A percentile compares a stretch with the other conserved stretches of the same genome.
Evolutionary conservation across 805 yeast species (phyloP).

Genomic region (Candida gorgasii): DNA sequence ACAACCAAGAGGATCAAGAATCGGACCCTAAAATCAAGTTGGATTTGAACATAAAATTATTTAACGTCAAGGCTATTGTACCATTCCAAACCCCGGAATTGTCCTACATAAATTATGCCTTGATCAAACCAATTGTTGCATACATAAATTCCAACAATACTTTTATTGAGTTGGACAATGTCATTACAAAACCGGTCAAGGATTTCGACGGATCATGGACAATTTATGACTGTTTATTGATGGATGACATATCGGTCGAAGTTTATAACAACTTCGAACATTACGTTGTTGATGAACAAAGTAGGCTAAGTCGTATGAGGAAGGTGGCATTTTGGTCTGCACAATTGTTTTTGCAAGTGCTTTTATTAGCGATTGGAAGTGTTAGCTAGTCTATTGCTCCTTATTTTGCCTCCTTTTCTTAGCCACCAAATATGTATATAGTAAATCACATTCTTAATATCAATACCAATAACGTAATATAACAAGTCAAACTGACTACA

Average conservation of each 20-base stretch:
- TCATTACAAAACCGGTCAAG: constrained; percentile 70
- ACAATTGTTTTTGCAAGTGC: constrained; percentile 77
- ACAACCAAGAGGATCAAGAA: not conserved
- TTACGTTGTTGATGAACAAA: constrained; percentile 86
- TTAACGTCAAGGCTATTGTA: constrained; percentile 84
- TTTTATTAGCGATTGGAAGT: constrained; percentile 78
- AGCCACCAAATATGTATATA: too few species aligned
- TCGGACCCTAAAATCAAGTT: constrained; percentile 57
- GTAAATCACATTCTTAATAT: constrained; percentile 43
- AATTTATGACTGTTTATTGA: constrained; percentile 80
- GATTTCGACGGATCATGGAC: constrained; percentile 99
- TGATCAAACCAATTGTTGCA: constrained; percentile 92
- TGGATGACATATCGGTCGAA: constrained; percentile 88
- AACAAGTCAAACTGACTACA: constrained; percentile 50
- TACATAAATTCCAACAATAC: constrained; percentile 90
- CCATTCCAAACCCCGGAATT: constrained; percentile 87
- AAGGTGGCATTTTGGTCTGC: constrained; percentile 93
- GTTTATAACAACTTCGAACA: constrained; percentile 89
- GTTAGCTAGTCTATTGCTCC: constrained; percentile 16
- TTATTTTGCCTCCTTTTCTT: too few species aligned
- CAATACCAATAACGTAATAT: constrained; percentile 52
- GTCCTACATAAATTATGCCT: constrained; percentile 88
- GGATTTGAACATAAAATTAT: constrained; percentile 76
- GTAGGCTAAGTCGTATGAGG: constrained; percentile 65
- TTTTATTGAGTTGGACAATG: constrained; percentile 81